Evolutionary conservation across 306 rosid species (phyloP), one percentile per base, ranked within the genome.

Genomic region (Echinosophora koreensis): DNA sequence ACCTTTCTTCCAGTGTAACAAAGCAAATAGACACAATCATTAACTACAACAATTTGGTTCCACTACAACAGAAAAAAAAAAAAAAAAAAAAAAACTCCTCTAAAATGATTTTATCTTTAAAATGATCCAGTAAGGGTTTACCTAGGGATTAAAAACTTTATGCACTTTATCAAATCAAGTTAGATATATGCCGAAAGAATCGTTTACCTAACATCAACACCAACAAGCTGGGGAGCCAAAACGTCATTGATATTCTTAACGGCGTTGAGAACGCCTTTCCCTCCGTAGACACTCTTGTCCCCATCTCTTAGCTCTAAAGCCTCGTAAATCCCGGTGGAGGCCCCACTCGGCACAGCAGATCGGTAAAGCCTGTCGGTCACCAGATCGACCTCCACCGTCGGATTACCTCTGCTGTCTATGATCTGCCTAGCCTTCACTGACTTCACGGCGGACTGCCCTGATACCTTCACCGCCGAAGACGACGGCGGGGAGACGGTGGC

Each of bases 291-390:
- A 22, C 80, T 78, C 71, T 88, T 87, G 74, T 90, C 99, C 0
- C 96, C 97, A 51, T 95, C 99, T 66, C 99, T 86, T 15, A 95
- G 99, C 90, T 95, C 99, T 82, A 95, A 73, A 5, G 99, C 99
- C 87, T 95, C 99, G 65, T 92, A 95, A 81, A 95, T 92, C 78
- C 99, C 97, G 8, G 99, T 95, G 38, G 99, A 95, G 2, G 99
- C 99, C 4, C 97, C 97, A 10, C 99, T 95, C 12, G 99, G 99
- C 2, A 95, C 99, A 1, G 97, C 97, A 52, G 97, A 90, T 74
- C 99, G 97, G 87, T 86, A 88, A n/a, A 95, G 89, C 78, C 81
- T 78, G 37, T 95, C 96, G 3, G 97, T 88, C 58, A 92, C 49
- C 57, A 95, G 96, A 81, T 95, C 99, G 81, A 95, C 99, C 90